Base-by-base conservation (phyloP, 108 stramenopile genomes). In the Craspedostauros australis region DNA sequence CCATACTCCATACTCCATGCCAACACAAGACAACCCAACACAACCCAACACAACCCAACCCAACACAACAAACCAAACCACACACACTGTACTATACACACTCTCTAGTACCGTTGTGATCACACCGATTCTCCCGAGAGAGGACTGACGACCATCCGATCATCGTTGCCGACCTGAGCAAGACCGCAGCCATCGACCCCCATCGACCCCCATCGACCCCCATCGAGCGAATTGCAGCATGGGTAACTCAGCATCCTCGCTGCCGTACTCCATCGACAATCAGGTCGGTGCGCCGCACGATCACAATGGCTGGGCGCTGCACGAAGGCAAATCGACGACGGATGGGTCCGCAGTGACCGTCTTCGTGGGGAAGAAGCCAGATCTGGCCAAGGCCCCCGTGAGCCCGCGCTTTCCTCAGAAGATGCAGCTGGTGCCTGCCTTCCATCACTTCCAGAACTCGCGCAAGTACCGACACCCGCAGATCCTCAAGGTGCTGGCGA, bases 391-490 rank as follows among this genome's bases (percentile, higher is more conserved):
- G 44, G 51, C 75, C 1, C 61, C 78, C 3, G 45, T 76, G 38
- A 57, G 36, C 28, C 58, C 41, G 19, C 65, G 54, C 9, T 42
- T 59, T 60, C 57, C 72, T 9, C 28, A 46, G 21, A 45, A 58
- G 30, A 82, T 33, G 5, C 84, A 90, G 46, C 32, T 91, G 11
- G 52, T 79, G 28, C 85, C 85, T 8, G 90, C 86, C 9, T 50
- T 84, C 50, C 90, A 87, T 52, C 90, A 91, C 44, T 91, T 82
- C 52, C 64, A 75, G n/a, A 54, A 80, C 14, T 74, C 70, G 39
- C 77, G 81, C 41, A 80, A 78, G 44, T 50, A 87, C 32, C 64
- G 86, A 23, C 90, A 91, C 57, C 90, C 90, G 0, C 63, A 82
- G 24, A 87, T 91, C 53, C 53, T 91, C 18, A 54, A 75, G 32